Percentiles rank a stretch among this genome's conserved stretches.
Evolutionary conservation across 306 rosid species (phyloP).

Genomic region (Benincasa hispida): DNA sequence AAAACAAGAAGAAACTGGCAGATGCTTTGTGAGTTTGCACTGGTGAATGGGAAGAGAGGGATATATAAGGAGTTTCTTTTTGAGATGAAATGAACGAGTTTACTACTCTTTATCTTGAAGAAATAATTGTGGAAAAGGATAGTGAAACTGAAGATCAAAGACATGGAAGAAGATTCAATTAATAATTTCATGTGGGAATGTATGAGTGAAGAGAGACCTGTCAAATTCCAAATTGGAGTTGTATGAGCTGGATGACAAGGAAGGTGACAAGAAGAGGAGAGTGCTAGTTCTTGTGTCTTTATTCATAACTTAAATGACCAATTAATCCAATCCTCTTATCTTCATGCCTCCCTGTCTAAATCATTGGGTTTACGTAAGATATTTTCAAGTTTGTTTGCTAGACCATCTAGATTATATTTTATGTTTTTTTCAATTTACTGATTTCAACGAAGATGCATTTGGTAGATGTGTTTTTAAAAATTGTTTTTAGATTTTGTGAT

Average conservation of each 20-base stretch:
- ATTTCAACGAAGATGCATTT: too few species aligned
- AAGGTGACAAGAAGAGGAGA: slow-evolving; percentile 52
- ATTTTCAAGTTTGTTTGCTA: not conserved
- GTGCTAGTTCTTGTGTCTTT: slow-evolving; percentile 1
- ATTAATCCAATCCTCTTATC: not conserved
- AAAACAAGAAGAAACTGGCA: not conserved
- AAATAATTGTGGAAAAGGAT: not conserved
- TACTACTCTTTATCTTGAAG: not conserved
- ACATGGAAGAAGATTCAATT: slow-evolving; percentile 16
- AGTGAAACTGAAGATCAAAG: slow-evolving; percentile 3
- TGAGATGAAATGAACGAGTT: not conserved
- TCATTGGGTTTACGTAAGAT: not conserved
- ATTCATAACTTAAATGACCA: not conserved
- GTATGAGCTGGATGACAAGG: slow-evolving; percentile 55
- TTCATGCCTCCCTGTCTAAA: slow-evolving; percentile 1
- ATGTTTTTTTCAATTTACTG: too few species aligned
- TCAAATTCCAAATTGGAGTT: slow-evolving; percentile 34
- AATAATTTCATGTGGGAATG: slow-evolving; percentile 67
- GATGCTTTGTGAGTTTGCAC: not conserved
- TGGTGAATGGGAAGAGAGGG: not conserved
- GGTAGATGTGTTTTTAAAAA: too few species aligned
- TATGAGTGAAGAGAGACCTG: slow-evolving; percentile 30
- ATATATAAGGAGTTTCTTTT: not conserved
- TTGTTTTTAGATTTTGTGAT: too few species aligned
- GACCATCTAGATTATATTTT: too few species aligned